Percentiles rank a stretch among this genome's conserved stretches.
Conservation (phyloP, 371 early-diverging fungal genomes). For the Funneliformis caledonium region DNA sequence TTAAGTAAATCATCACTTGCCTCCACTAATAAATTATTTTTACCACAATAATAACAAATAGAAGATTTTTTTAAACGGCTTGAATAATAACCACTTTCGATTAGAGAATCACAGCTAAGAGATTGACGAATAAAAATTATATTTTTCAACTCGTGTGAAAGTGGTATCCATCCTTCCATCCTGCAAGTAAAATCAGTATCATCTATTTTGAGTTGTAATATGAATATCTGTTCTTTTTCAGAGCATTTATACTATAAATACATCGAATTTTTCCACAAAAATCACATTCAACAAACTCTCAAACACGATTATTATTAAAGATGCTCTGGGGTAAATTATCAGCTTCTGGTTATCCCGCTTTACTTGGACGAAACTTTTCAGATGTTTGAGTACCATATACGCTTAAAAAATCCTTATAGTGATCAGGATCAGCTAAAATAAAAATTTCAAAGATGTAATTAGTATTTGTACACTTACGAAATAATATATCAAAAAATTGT, state of each 20-base stretch:
- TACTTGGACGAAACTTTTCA: not conserved
- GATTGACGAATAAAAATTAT: not conserved
- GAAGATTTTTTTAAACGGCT: not conserved
- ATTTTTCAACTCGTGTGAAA: too few relatives aligned
- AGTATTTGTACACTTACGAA: too few relatives aligned
- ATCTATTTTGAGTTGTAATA: not conserved
- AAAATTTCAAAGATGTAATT: too few relatives aligned
- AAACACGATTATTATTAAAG: not conserved
- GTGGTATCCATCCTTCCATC: too few relatives aligned
- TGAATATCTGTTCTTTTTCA: not conserved
- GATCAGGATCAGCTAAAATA: not conserved
- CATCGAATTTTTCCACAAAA: not conserved
- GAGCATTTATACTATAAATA: not conserved
- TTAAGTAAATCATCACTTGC: too few relatives aligned
- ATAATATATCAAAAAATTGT: too few relatives aligned
- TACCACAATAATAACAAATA: not conserved
- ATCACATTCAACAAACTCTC: not conserved
- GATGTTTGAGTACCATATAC: not conserved
- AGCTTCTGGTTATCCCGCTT: not conserved
- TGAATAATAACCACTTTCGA: not conserved
- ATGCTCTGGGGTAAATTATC: not conserved
- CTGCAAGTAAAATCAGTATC: too few relatives aligned
- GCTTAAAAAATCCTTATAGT: not conserved
- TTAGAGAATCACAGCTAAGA: not conserved
- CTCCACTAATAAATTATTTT: not conserved